Evolutionary conservation across 495 filamentous ascomycete genomes (phyloP).

Genomic region (Zalerion maritima): DNA sequence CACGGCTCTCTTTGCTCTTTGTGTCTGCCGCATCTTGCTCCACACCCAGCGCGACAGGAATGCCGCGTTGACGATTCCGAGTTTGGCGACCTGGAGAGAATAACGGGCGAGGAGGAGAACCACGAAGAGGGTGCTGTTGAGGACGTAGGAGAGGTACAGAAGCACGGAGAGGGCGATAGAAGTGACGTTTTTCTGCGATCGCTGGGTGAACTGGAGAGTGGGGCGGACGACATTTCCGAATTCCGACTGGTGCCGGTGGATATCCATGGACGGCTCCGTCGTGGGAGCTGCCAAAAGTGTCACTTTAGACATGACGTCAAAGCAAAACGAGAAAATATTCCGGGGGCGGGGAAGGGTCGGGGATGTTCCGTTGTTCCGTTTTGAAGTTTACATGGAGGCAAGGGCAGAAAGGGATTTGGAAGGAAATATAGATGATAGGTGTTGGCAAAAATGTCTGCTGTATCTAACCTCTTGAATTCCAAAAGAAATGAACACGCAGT

Average conservation of each 20-base stretch:
- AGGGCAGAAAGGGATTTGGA: too few relatives aligned
- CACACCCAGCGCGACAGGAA: conserved; percentile 1
- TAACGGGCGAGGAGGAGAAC: conserved; percentile 7
- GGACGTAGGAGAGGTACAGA: conserved; percentile 12
- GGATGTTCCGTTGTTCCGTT: too few relatives aligned
- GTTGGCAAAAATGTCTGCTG: too few relatives aligned
- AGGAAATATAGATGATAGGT: too few relatives aligned
- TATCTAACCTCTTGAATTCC: too few relatives aligned
- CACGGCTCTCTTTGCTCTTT: conserved; percentile 16
- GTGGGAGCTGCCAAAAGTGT: conserved; percentile 19
- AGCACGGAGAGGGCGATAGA: conserved; percentile 11
- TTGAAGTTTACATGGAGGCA: too few relatives aligned
- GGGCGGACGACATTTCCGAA: conserved; percentile 12
- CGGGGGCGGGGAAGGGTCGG: too few relatives aligned
- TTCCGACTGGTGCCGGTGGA: conserved; percentile 10
- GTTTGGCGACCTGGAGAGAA: not conserved
- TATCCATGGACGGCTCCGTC: conserved; percentile 11
- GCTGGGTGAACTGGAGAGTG: conserved; percentile 13
- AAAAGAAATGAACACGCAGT: too few relatives aligned
- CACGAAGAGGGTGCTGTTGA: conserved; percentile 9
- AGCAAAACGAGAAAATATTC: too few relatives aligned
- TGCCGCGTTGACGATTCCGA: conserved; percentile 2
- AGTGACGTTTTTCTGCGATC: conserved; percentile 17
- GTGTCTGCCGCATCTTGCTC: conserved; percentile 7
- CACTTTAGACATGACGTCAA: conserved; percentile 8